These are phyloP conservation scores for Mycena citricolor DNA, from an alignment of 1,284 basidiomycete species.

Conservation along the genomic window DNA sequence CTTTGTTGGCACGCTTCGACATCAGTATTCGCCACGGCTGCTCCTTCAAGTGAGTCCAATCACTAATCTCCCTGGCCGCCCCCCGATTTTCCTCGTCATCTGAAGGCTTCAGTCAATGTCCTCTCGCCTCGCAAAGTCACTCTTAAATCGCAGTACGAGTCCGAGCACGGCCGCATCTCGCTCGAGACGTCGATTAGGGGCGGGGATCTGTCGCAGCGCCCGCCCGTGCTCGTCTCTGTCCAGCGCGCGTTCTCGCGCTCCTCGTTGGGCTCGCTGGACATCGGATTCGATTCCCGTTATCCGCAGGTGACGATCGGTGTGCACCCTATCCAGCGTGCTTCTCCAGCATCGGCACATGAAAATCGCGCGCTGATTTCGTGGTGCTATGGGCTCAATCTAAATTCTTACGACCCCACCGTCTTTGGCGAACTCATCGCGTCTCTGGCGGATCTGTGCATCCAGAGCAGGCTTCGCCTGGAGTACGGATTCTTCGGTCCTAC, in stretches of 20 bases:
- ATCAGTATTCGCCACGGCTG: constrained; percentile 61
- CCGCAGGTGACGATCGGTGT: constrained; percentile 9
- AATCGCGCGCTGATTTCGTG: no score
- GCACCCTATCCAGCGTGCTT: no score
- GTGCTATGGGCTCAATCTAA: constrained; percentile 34
- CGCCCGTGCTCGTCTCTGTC: constrained; percentile 2
- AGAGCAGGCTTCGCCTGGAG: constrained; percentile 35
- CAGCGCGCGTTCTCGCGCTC: constrained; percentile 7
- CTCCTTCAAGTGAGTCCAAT: constrained; percentile 44
- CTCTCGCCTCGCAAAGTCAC: constrained; percentile 18
- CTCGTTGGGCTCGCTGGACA: no score
- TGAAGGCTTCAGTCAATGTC: constrained; percentile 18
- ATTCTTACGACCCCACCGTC: constrained; percentile 34
- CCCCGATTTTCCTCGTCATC: constrained; percentile 16
- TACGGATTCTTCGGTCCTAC: constrained; percentile 34
- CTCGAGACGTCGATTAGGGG: constrained; percentile 7
- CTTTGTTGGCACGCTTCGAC: constrained; percentile 58
- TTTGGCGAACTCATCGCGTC: constrained; percentile 36
- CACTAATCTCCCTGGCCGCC: constrained; percentile 19
- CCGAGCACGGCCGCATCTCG: not conserved
- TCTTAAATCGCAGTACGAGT: constrained; percentile 10
- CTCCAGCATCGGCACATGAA: no score
- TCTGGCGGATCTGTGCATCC: constrained; percentile 38
- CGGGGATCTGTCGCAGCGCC: constrained; percentile 1
- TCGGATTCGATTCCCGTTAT: no score